Evolutionary conservation across 2,329 filamentous ascomycete genomes (phyloP), one percentile per base, ranked within the genome.

Genomic region (Colletotrichum brevisporum): DNA sequence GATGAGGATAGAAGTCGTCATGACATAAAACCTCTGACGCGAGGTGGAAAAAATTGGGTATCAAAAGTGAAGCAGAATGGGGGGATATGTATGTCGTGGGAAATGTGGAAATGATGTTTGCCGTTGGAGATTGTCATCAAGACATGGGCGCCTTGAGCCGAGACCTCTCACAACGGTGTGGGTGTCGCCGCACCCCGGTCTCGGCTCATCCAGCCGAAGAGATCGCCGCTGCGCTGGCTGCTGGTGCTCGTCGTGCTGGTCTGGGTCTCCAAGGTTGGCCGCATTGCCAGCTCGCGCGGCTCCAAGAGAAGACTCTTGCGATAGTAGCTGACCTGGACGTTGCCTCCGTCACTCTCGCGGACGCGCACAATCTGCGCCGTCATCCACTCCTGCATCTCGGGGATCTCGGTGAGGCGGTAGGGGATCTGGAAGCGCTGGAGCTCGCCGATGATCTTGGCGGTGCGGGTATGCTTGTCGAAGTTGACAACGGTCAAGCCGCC

Each of bases 351-450:
- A 71, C 83, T 75, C 68, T 89, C 87, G 13, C 92, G 92, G 53
- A 98, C 93, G 31, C 92, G 90, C 54, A 89, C 84, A 58, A 98
- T 90, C 79, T 98, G 93, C 24, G 89, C 87, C 71, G 95, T 89
- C 78, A 99, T 90, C 95, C 95, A 99, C 26, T 95, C 91, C 78
- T 98, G 95, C 78, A 99, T 87, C 75, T 98, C 95, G 0, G 93
- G 90, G 4, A 98, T 85, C 76, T 96, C 92, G 2, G 88, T 88
- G 18, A 99, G 87, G 6, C 92, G 89, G 79, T 98, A 98, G 0
- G 95, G 94, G 21, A 97, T 93, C 81, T 99, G 96, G 83, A 98
- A 98, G 18, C 95, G 91, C 79, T 99, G 96, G 8, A 99, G 88
- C 75, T 98, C 95, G 71, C 94, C 93, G 75, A 99, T 97, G 77